A percentile compares a stretch with the other conserved stretches of the same genome.
Evolutionary conservation across 169 alveolate species (phyloP).

Genomic region (Cryptosporidium ryanae): DNA sequence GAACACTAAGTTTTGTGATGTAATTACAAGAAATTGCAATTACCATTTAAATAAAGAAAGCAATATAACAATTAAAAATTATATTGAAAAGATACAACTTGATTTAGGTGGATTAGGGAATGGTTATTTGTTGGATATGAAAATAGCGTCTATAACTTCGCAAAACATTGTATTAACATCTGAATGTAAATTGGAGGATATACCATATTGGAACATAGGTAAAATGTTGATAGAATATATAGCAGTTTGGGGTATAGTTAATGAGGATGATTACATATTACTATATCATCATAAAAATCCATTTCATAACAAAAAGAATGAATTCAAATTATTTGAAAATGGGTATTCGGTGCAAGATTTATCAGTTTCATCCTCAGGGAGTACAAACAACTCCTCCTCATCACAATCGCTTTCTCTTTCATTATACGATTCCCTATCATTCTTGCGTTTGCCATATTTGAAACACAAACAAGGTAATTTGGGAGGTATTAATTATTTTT

Average conservation of each 20-base stretch:
- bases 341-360: not conserved
- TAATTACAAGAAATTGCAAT: not conserved
- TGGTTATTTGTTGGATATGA: conserved; percentile 57
- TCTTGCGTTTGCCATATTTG: too few relatives aligned
- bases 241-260: conserved; percentile 56
- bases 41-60: not conserved
- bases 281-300: conserved; percentile 64
- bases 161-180: conserved; percentile 33
- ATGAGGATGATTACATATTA: conserved; percentile 24
- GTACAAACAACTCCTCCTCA: too few relatives aligned
- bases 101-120: conserved; percentile 62
- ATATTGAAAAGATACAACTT: conserved; percentile 13
- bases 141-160: conserved; percentile 34
- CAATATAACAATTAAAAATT: not conserved
- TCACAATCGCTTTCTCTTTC: too few relatives aligned
- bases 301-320: conserved; percentile 23
- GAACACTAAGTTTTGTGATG: not conserved
- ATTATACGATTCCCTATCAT: not conserved
- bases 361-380: not conserved
- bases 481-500: conserved; percentile 40
- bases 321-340: not conserved
- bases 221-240: conserved; percentile 43
- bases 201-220: conserved; percentile 60
- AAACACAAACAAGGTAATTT: not conserved
- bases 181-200: conserved; percentile 11